phyloP scores from a whole-genome alignment of 169 alveolate genomes.

The Neospora caninum region DNA sequence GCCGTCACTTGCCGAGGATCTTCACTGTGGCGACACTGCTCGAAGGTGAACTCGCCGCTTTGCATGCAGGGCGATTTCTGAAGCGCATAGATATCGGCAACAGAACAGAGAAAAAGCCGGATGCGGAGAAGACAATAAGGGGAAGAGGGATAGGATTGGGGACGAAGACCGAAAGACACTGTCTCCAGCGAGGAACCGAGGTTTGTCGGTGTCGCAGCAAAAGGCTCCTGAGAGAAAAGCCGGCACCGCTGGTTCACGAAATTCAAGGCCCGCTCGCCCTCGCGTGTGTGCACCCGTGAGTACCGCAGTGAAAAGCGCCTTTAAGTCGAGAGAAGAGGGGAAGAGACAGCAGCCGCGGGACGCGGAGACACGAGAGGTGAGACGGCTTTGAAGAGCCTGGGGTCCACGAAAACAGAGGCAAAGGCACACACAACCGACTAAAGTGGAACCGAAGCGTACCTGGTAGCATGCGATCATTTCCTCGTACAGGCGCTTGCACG shows the following conservation, averaged over 20 bases:
- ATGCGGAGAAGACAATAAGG: too few species aligned
- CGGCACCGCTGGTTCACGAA: too few species aligned
- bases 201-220: too few species aligned
- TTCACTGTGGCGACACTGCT: slow-evolving; percentile 79
- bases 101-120: background rate
- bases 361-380: too few species aligned
- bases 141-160: background rate
- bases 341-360: too few species aligned
- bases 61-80: slow-evolving; percentile 78
- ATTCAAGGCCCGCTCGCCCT: too few species aligned
- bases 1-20: slow-evolving; percentile 79
- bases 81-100: background rate
- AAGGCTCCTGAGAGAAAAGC: too few species aligned
- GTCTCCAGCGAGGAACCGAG: too few species aligned
- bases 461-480: slow-evolving; percentile 84
- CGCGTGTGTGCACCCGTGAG: too few species aligned
- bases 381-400: background rate
- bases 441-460: slow-evolving; percentile 7
- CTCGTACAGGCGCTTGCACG: slow-evolving; percentile 78
- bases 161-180: background rate
- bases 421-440: background rate
- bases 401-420: background rate
- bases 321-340: too few species aligned
- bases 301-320: too few species aligned
- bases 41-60: slow-evolving; percentile 73